A percentile compares a stretch with the other conserved stretches of the same genome.
Conservation (phyloP, 176 grass and related monocot species). For the Aegilops speltoides region DNA sequence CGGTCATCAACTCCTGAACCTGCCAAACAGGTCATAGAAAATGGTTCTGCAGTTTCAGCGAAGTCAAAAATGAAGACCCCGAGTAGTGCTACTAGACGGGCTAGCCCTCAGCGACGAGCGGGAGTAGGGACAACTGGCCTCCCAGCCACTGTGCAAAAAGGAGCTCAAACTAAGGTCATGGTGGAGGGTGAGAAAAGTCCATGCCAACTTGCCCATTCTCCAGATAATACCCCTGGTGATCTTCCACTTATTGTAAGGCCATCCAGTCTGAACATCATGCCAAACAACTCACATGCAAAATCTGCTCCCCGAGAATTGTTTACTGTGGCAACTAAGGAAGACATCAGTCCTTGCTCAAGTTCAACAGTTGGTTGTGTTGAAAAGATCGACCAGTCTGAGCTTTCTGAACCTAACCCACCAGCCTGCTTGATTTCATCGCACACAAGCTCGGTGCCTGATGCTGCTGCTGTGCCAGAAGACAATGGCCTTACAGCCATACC, state of each 20-base stretch:
- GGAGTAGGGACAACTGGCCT: conserved; percentile 36
- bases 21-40: conserved; percentile 53
- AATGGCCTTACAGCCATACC: conserved; percentile 22
- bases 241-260: neutral
- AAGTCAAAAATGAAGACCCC: conserved; percentile 55
- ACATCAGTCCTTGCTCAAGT: conserved; percentile 27
- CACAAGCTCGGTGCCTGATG: conserved; percentile 25
- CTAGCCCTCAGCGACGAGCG: conserved; percentile 44
- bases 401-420: conserved; percentile 45
- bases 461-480: conserved; percentile 25
- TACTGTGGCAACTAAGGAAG: conserved; percentile 38
- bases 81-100: conserved; percentile 40
- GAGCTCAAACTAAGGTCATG: conserved; percentile 32
- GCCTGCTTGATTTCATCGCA: conserved; percentile 40
- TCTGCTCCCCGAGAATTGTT: conserved; percentile 37
- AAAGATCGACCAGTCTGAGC: conserved; percentile 45
- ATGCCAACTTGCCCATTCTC: conserved; percentile 22
- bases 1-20: conserved; percentile 48
- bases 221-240: conserved; percentile 23
- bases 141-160: conserved; percentile 34
- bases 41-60: conserved; percentile 29
- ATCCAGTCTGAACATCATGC: conserved; percentile 28
- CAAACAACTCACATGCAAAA: conserved; percentile 21
- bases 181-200: conserved; percentile 51
- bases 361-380: conserved; percentile 31